Conservation (phyloP, 306 rosid genomes). For the Prunus padus region DNA sequence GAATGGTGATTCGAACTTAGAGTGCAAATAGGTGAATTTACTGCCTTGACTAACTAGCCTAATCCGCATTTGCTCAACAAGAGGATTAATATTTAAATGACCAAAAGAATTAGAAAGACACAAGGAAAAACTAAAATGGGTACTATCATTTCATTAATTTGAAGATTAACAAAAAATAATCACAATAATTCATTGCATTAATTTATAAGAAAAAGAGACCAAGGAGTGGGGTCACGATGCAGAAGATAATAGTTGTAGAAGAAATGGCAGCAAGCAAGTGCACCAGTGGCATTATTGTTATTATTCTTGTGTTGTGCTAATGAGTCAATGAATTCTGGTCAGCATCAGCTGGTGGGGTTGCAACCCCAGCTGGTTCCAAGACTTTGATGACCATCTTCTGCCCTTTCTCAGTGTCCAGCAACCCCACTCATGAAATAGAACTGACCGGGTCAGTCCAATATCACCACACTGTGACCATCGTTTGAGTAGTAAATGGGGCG, state of each 20-base stretch:
- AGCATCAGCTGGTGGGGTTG: constrained; percentile 26
- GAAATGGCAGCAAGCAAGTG: constrained; percentile 16
- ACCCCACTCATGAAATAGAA: constrained; percentile 90
- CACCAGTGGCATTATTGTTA: constrained; percentile 19
- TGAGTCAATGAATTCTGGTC: constrained; percentile 17
- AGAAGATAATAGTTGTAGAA: constrained; percentile 5
- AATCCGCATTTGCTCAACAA: too few species aligned
- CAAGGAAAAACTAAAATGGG: too few species aligned
- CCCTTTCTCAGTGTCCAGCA: constrained; percentile 60
- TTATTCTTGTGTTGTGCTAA: neutral
- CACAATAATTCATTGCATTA: neutral
- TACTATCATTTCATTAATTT: too few species aligned
- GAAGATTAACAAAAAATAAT: neutral
- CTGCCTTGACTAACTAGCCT: too few species aligned
- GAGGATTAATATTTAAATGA: too few species aligned
- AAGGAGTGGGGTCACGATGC: neutral
- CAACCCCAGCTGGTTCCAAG: constrained; percentile 25
- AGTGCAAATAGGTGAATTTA: too few species aligned
- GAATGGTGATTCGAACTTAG: too few species aligned
- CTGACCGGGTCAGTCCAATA: constrained; percentile 50
- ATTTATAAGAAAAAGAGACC: constrained; percentile 9
- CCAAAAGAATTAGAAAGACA: too few species aligned
- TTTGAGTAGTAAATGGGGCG: constrained; percentile 57
- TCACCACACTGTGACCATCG: constrained; percentile 47
- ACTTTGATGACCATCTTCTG: constrained; percentile 69